Conservation (phyloP, 331 rosid genomes). For the Acacia concinna region DNA sequence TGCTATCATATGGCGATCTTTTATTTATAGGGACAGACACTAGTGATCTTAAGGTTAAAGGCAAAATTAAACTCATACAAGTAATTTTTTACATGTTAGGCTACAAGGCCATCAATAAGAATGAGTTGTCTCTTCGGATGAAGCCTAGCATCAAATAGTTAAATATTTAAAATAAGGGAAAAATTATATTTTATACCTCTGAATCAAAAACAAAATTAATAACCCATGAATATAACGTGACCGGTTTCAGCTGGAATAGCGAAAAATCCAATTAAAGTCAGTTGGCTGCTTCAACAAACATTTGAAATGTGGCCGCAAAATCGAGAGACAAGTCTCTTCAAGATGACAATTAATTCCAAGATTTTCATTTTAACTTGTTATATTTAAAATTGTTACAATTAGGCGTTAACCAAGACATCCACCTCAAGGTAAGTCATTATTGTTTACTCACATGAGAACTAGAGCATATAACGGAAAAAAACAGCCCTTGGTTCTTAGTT, state of each 20-base stretch:
- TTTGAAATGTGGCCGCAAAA: neutral
- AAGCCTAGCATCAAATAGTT: neutral
- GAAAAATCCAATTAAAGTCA: neutral
- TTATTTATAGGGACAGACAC: too few relatives aligned
- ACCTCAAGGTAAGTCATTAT: neutral
- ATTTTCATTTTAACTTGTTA: neutral
- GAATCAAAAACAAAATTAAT: neutral
- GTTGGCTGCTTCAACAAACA: neutral
- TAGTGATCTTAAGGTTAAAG: too few relatives aligned
- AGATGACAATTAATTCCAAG: neutral
- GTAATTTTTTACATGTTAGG: too few relatives aligned
- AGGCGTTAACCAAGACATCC: neutral
- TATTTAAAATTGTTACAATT: neutral
- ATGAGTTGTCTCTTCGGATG: neutral
- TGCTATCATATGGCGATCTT: too few relatives aligned
- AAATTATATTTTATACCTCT: neutral
- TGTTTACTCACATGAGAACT: neutral
- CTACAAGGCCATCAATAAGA: too few relatives aligned
- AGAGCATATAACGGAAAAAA: neutral
- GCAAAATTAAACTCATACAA: neutral
- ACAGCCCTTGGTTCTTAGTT: neutral
- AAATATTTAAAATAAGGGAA: neutral
- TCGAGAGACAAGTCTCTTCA: neutral
- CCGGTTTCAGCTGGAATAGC: neutral
- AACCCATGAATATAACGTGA: neutral